Base-by-base conservation (phyloP, 441 rosid species). In the Manihot esculenta region DNA sequence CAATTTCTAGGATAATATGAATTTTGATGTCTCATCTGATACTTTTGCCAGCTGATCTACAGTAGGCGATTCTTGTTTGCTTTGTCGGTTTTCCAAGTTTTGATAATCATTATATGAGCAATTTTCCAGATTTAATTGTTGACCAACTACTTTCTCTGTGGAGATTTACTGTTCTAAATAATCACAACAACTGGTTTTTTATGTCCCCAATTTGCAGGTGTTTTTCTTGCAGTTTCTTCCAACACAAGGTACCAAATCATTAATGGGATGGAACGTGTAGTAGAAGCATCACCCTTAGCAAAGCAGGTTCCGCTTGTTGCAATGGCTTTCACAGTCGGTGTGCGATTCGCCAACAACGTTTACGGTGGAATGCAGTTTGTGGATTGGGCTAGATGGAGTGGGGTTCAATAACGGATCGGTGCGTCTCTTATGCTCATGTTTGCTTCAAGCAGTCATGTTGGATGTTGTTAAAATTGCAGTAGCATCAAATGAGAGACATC, bases 321-420 rank as follows among this genome's bases (percentile, higher is more conserved):
- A 56, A 73, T 87, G 89, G 95, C 93, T 57, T 95, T 93, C 81
- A 93, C 98, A 0, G 94, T 91, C 0, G 98, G 97, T 4, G 99
- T 93, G 59, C 80, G 97, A 71, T 88, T 93, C 72, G 92, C 95
- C 61, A 88, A 95, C 85, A 95, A 93, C 74, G 71, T 95, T 67
- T 91, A 89, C 18, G 98, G 95, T 27, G 98, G 97, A 7, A 95
- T 91, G 98, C 97, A 96, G 79, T 93, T 93, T 70, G 97, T 93
- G n/a, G 98, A 96, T 66, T 91, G 97, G 98, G 97, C 97, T 27
- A 90, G 89, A 83, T 80, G 76, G 93, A 90, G 94, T 26, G 98
- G 98, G 62, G 93, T 92, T 70, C 99, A 95, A 80, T 95, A 79
- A 76, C 79, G 45, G 42, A 30, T n/a, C n/a, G n/a, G n/a, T 23